phyloP scores from a whole-genome alignment of 2,329 filamentous ascomycete genomes.

The Xylariaceae sp. region DNA sequence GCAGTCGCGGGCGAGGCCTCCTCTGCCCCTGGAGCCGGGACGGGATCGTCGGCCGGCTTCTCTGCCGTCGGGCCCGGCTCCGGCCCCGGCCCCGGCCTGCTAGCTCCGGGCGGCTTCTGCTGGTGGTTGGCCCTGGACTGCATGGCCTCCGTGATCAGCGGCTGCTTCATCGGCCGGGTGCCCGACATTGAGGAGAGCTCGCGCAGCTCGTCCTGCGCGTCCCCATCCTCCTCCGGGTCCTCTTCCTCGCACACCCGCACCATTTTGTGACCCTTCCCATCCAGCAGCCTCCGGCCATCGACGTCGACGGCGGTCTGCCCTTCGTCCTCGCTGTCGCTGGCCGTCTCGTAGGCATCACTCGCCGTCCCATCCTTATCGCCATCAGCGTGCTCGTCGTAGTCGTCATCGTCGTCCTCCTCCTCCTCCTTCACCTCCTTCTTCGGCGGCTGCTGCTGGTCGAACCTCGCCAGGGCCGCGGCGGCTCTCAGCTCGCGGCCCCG shows the following conservation, averaged over 20 bases:
- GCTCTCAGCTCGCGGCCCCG: constrained; percentile 69
- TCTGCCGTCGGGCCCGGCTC: too few relatives aligned
- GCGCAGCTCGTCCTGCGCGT: constrained; percentile 54
- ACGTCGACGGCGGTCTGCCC: constrained; percentile 51
- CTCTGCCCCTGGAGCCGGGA: too few relatives aligned
- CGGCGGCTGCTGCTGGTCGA: constrained; percentile 52
- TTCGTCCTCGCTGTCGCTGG: constrained; percentile 33
- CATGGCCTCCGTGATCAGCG: too few relatives aligned
- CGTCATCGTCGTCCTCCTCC: constrained; percentile 20
- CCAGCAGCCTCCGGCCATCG: constrained; percentile 56
- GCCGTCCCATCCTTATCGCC: too few relatives aligned
- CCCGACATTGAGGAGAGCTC: constrained; percentile 57
- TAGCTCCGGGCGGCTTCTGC: too few relatives aligned
- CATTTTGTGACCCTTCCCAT: constrained; percentile 59
- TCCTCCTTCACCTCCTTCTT: constrained; percentile 29
- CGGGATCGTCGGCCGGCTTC: too few relatives aligned
- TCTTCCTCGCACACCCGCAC: constrained; percentile 71
- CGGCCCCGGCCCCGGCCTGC: too few relatives aligned
- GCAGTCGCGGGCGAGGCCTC: too few relatives aligned
- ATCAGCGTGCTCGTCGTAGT: too few relatives aligned
- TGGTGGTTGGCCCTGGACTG: too few relatives aligned
- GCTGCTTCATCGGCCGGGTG: too few relatives aligned
- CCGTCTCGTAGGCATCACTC: constrained; percentile 32
- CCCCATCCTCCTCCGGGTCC: constrained; percentile 45
- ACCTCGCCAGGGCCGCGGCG: constrained; percentile 67